Evolutionary conservation across 192 early-diverging fungal genomes (phyloP), one percentile per base, ranked within the genome.

Genomic region (Neocallimastix lanati): DNA sequence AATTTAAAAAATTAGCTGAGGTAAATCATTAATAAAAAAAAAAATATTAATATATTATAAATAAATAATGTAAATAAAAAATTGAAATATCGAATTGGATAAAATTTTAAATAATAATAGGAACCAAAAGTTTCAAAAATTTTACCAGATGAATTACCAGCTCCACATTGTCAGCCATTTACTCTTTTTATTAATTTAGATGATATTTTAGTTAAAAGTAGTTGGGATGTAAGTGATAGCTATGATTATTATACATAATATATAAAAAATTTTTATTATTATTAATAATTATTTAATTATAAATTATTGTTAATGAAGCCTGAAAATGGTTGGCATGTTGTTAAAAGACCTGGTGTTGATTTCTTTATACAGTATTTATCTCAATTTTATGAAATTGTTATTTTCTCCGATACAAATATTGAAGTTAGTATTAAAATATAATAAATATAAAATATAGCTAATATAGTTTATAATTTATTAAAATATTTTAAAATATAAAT

Each of bases 111-210:
- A 33, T 33, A 6, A 33, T 33, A 33, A 67, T n/a, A 67, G 50
- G 50, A 67, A 67, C 50, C 50, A 67, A 67, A 67, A 9, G 50
- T 67, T 67, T 67, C 50, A n/a, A 94, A 96, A 83, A 88, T 99
- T 78, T 87, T 99, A 38, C 97, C 97, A 0, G 96, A 98, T 80
- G 91, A 93, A 77, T 86, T 95, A 13, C 92, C 94, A 28, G 92
- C 91, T 29, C 92, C 91, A 40, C 50, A 67, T 67, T 96, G 94
- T 88, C 89, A 90, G 77, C 93, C 92, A 28, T 93, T 95, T 82
- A 99, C 98, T 28, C 88, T 99, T 76, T 95, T 96, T 78, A 91
- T 99, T 78, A 97, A 97, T 82, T 83, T 99, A 82, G 94, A 95
- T 79, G 95, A 99, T 81, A 94, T 95, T 76, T 85, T 99, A 83